phyloP scores from a whole-genome alignment of 2,329 filamentous ascomycete species.

The Claviceps spartinae region DNA sequence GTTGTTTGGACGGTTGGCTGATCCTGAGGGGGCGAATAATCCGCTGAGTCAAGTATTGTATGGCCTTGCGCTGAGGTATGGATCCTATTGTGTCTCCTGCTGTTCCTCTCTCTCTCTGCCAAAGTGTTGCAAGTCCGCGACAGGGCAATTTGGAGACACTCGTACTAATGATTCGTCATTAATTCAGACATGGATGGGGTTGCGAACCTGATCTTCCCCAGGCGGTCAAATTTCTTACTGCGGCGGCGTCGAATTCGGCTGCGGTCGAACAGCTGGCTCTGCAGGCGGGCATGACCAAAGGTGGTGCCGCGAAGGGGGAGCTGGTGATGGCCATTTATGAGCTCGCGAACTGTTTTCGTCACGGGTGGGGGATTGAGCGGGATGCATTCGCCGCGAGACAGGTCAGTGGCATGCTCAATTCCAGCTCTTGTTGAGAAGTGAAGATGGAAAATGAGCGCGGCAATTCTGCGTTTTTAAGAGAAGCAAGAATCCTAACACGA shows the following conservation, averaged over 20 bases:
- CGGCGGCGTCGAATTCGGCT: conserved; percentile 82
- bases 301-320: conserved; percentile 89
- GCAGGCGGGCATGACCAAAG: conserved; percentile 77
- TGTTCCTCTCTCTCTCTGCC: conserved; percentile 7
- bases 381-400: conserved; percentile 75
- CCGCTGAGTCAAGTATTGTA: conserved; percentile 92
- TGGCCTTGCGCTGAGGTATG: conserved; percentile 72
- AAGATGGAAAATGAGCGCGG: conserved; percentile 14
- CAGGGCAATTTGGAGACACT: background rate
- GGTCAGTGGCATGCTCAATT: conserved; percentile 30
- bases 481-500: conserved; percentile 11
- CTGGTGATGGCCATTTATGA: conserved; percentile 94
- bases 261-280: conserved; percentile 76
- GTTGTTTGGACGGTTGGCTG: conserved; percentile 73
- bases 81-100: conserved; percentile 15
- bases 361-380: conserved; percentile 84
- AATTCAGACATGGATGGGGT: conserved; percentile 77
- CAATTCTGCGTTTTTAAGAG: no score
- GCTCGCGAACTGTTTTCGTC: conserved; percentile 79
- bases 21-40: conserved; percentile 76
- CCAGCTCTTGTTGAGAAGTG: background rate
- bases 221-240: conserved; percentile 73
- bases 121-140: background rate
- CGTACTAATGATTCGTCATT: background rate
- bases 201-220: conserved; percentile 56